Evolutionary conservation across 2,329 filamentous ascomycete species (phyloP).

Genomic region (Hymenoscyphus albidus): DNA sequence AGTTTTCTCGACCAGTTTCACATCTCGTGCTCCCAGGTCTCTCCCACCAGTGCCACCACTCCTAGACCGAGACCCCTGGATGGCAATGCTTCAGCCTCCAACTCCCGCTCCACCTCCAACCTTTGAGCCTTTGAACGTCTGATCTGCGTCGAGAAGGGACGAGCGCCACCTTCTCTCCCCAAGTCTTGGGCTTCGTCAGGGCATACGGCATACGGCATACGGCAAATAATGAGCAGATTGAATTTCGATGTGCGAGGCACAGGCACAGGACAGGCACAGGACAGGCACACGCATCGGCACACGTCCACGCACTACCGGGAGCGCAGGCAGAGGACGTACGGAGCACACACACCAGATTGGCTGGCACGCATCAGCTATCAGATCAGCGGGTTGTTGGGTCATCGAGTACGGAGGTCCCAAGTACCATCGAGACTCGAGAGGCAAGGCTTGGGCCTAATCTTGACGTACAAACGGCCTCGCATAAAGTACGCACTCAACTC

Average conservation of each 20-base stretch:
- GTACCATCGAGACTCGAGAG: too few relatives aligned
- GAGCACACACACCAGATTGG: neutral
- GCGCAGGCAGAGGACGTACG: neutral
- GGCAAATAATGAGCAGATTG: too few relatives aligned
- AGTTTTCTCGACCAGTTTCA: neutral
- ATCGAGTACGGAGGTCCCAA: too few relatives aligned
- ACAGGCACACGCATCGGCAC: too few relatives aligned
- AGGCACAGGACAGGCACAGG: too few relatives aligned
- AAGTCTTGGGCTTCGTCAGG: neutral
- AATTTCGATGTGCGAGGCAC: too few relatives aligned
- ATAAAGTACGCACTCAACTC: too few relatives aligned
- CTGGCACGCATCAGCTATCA: neutral
- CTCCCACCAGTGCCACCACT: neutral
- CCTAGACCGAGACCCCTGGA: neutral
- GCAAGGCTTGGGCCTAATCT: too few relatives aligned
- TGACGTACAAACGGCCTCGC: too few relatives aligned
- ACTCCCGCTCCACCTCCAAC: neutral
- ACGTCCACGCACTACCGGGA: too few relatives aligned
- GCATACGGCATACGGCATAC: neutral
- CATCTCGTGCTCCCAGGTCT: neutral
- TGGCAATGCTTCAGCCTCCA: neutral
- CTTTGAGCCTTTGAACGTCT: neutral
- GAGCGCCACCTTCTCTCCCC: slow-evolving; percentile 1
- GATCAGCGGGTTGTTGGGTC: neutral
- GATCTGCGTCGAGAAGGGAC: slow-evolving; percentile 2